A percentile compares a stretch with the other conserved stretches of the same genome.
phyloP scores from a whole-genome alignment of 2,329 filamentous ascomycete genomes.

The Hyphodiscus sp. region DNA sequence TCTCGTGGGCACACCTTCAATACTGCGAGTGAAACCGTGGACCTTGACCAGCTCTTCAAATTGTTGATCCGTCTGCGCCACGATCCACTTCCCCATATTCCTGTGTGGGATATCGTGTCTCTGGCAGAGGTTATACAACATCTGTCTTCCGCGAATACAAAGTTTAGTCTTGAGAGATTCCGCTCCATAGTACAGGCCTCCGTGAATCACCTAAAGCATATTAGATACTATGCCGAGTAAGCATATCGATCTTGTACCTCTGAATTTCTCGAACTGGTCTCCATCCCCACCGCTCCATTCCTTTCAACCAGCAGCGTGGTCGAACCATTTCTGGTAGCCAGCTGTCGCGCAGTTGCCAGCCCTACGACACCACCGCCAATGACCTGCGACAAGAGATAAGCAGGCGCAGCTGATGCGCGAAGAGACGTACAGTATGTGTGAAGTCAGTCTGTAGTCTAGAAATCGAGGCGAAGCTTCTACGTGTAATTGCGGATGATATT shows the following conservation, averaged over 20 bases:
- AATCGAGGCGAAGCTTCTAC: conserved; percentile 22
- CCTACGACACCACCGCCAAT: conserved; percentile 65
- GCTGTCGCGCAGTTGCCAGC: conserved; percentile 56
- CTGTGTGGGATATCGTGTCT: conserved; percentile 60
- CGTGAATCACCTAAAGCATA: conserved; percentile 67
- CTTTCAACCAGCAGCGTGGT: conserved; percentile 63
- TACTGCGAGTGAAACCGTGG: conserved; percentile 36
- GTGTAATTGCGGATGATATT: conserved; percentile 5
- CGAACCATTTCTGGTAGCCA: conserved; percentile 52
- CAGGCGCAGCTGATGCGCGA: not conserved
- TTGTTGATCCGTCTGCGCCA: conserved; percentile 73
- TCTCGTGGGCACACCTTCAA: conserved; percentile 57
- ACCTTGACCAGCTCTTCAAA: conserved; percentile 41
- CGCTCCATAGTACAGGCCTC: conserved; percentile 65
- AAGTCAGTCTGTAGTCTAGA: conserved; percentile 25
- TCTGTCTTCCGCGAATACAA: conserved; percentile 68
- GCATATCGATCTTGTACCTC: conserved; percentile 37
- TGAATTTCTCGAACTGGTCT: conserved; percentile 67
- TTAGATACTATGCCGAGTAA: not conserved
- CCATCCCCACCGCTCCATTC: conserved; percentile 57
- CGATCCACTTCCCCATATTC: conserved; percentile 87
- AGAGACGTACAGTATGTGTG: conserved; percentile 28
- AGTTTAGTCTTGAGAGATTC: conserved; percentile 73
- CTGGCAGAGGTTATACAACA: conserved; percentile 74
- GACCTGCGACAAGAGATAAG: conserved; percentile 17